Conservation (phyloP, 768 basidiomycete genomes). For the Scleroderma bovista region DNA sequence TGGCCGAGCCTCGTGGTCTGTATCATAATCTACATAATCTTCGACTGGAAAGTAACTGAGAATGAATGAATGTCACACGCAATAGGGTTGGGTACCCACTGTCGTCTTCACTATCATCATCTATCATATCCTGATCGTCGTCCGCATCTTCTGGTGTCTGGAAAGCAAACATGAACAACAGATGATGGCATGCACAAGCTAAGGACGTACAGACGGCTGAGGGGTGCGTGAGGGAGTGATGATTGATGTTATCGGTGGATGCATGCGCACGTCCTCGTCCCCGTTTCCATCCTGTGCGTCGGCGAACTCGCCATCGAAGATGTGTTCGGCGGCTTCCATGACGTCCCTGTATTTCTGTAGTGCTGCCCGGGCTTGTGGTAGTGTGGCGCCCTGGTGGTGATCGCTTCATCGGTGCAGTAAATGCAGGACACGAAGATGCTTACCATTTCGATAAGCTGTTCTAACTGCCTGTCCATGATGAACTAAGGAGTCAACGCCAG, state of each 20-base stretch:
- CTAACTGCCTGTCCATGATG: constrained; percentile 48
- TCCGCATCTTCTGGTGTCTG: constrained; percentile 59
- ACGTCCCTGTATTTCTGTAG: constrained; percentile 81
- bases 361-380: constrained; percentile 77
- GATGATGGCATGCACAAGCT: not conserved
- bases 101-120: constrained; percentile 47
- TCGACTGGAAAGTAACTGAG: constrained; percentile 30
- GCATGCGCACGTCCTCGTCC: constrained; percentile 49
- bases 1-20: constrained; percentile 56
- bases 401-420: not conserved
- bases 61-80: not conserved
- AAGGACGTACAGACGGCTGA: constrained; percentile 15
- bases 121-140: constrained; percentile 32
- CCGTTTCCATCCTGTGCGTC: constrained; percentile 41
- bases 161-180: constrained; percentile 2
- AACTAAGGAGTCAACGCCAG: not conserved
- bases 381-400: constrained; percentile 65
- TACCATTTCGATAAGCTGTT: constrained; percentile 64
- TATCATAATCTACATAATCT: constrained; percentile 77
- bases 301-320: constrained; percentile 83
- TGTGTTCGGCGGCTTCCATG: constrained; percentile 83
- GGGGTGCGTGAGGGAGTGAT: constrained; percentile 27
- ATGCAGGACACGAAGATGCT: not conserved
- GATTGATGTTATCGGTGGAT: constrained; percentile 16
- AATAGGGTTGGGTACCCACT: constrained; percentile 24